phyloP scores from a whole-genome alignment of 805 yeast species.

The Myxozyma geophila region DNA sequence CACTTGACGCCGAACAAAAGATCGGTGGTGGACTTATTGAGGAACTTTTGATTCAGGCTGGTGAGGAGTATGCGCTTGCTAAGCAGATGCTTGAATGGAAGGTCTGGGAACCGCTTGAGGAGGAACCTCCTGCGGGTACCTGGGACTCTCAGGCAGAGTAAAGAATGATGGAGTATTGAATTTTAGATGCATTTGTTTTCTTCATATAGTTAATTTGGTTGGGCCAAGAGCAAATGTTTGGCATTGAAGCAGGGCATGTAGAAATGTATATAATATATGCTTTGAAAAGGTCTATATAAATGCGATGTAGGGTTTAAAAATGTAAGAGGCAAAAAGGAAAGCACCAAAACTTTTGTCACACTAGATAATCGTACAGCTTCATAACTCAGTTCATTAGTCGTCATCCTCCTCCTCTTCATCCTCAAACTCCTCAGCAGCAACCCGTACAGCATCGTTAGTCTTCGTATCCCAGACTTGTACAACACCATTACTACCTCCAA shows the following conservation, averaged over 20 bases:
- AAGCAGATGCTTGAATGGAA: constrained; percentile 69
- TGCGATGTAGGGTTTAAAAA: too few species aligned
- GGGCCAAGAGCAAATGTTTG: too few species aligned
- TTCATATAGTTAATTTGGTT: too few species aligned
- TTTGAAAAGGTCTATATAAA: too few species aligned
- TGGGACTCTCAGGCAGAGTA: constrained; percentile 57
- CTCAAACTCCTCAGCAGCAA: constrained; percentile 63
- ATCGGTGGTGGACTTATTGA: constrained; percentile 86
- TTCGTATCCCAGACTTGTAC: constrained; percentile 93
- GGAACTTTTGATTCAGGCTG: constrained; percentile 80
- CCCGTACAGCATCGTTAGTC: constrained; percentile 77
- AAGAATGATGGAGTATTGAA: constrained; percentile 44
- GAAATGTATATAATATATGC: too few species aligned
- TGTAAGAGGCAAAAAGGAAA: background rate
- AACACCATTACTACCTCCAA: constrained; percentile 86
- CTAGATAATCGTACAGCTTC: background rate
- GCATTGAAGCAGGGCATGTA: too few species aligned
- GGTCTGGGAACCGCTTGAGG: constrained; percentile 80
- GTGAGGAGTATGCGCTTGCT: constrained; percentile 74
- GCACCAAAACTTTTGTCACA: background rate
- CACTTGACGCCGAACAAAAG: constrained; percentile 67
- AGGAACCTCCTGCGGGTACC: constrained; percentile 77
- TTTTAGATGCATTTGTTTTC: background rate
- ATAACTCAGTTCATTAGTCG: constrained; percentile 37
- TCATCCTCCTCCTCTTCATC: constrained; percentile 58